These are phyloP conservation scores for Lasiodiplodia citricola DNA, from an alignment of 2,329 filamentous ascomycete species.

Conservation along the genomic window DNA sequence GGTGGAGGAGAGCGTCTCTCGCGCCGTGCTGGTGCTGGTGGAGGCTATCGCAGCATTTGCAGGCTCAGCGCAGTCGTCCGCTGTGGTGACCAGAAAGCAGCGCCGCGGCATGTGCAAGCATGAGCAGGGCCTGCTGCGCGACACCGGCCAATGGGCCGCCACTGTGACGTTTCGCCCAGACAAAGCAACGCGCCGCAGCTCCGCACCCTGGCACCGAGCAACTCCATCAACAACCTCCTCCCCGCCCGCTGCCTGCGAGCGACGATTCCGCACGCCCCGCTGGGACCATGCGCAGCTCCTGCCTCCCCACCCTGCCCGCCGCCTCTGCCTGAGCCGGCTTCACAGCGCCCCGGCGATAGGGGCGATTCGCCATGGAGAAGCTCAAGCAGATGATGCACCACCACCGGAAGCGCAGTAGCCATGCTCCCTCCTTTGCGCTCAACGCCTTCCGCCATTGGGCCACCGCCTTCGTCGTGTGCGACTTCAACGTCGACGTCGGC, in stretches of 20 bases:
- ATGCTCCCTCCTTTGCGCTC: constrained; percentile 11
- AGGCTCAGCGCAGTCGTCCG: background rate
- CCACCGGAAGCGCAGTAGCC: constrained; percentile 18
- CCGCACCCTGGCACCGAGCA: background rate
- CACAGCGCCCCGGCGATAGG: constrained; percentile 4
- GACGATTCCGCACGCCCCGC: background rate
- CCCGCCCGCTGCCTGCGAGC: background rate
- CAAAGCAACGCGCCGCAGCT: constrained; percentile 7
- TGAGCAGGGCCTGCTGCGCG: constrained; percentile 20
- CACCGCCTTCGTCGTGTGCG: constrained; percentile 49
- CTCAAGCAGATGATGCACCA: constrained; percentile 40
- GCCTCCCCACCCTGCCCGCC: background rate
- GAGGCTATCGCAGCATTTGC: constrained; percentile 23
- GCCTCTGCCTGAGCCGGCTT: constrained; percentile 6
- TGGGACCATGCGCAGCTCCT: constrained; percentile 18
- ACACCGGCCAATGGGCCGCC: constrained; percentile 7
- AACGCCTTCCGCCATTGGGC: constrained; percentile 46
- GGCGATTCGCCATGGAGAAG: constrained; percentile 38
- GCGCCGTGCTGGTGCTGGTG: constrained; percentile 4
- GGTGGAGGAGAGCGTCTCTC: constrained; percentile 14
- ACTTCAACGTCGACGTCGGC: constrained; percentile 52
- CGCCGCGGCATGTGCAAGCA: constrained; percentile 14
- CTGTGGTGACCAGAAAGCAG: constrained; percentile 9
- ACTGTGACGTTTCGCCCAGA: constrained; percentile 15
- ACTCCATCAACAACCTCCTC: background rate